Percentiles rank a stretch among this genome's conserved stretches.
These are phyloP conservation scores for Phytophthora brassicae DNA, from an alignment of 352 stramenopile species.

Conservation along the genomic window DNA sequence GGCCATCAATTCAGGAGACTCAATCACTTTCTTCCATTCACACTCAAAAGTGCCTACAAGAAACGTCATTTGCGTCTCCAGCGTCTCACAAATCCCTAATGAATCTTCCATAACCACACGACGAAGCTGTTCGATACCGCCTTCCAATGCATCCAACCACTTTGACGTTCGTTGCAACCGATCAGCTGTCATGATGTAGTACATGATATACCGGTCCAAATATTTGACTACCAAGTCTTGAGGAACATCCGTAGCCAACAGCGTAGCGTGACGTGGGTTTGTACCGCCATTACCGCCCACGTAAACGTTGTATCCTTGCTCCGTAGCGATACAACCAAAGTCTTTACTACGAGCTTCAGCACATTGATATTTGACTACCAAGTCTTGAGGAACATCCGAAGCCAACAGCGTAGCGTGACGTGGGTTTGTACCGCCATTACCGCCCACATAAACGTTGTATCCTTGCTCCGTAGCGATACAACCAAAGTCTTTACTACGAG, in stretches of 20 bases:
- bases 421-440: slow-evolving; percentile 86
- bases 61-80: slow-evolving; percentile 84
- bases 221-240: slow-evolving; percentile 82
- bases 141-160: slow-evolving; percentile 87
- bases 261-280: slow-evolving; percentile 81
- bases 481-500: slow-evolving; percentile 92
- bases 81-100: slow-evolving; percentile 79
- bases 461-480: slow-evolving; percentile 92
- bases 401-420: slow-evolving; percentile 74
- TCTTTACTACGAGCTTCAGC: slow-evolving; percentile 92
- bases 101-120: slow-evolving; percentile 88
- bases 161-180: slow-evolving; percentile 78
- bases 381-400: slow-evolving; percentile 49
- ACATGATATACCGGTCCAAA: slow-evolving; percentile 90
- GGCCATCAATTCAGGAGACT: slow-evolving; percentile 71
- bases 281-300: slow-evolving; percentile 89
- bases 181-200: slow-evolving; percentile 87
- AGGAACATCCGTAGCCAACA: slow-evolving; percentile 51
- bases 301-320: slow-evolving; percentile 92
- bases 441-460: slow-evolving; percentile 92
- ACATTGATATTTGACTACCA: slow-evolving; percentile 89
- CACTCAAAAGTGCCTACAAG: slow-evolving; percentile 94
- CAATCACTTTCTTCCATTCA: slow-evolving; percentile 92
- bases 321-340: slow-evolving; percentile 93
- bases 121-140: slow-evolving; percentile 54